Percentiles rank a stretch among this genome's conserved stretches.
phyloP scores from a whole-genome alignment of 31 red algal species.

The Asparagopsis taxiformis region DNA sequence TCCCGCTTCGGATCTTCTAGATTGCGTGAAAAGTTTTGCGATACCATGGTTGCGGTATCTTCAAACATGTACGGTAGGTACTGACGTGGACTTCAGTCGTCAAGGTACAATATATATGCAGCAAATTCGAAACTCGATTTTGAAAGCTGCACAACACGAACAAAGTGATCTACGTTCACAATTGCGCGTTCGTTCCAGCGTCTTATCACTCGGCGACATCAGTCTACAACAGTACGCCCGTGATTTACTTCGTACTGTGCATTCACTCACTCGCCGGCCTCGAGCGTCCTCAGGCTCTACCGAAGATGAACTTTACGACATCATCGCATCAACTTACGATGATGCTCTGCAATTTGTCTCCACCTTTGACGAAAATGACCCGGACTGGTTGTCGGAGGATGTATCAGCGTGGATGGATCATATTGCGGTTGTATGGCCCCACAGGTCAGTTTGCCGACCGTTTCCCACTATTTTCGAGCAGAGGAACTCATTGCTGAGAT shows the following conservation, averaged over 20 bases:
- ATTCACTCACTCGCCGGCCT: constrained; percentile 27
- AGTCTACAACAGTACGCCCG: constrained; percentile 26
- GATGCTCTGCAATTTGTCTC: constrained; percentile 30
- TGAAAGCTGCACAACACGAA: constrained; percentile 1
- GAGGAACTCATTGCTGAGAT: constrained; percentile 7
- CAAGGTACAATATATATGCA: constrained; percentile 7
- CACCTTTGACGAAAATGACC: constrained; percentile 9
- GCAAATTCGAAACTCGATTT: constrained; percentile 8
- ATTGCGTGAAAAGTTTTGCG: constrained; percentile 1
- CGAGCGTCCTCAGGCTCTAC: constrained; percentile 1
- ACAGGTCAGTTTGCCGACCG: not conserved
- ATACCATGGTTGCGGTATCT: constrained; percentile 49
- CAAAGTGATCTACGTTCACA: constrained; percentile 11
- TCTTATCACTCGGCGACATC: constrained; percentile 24
- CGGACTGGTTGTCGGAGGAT: constrained; percentile 47
- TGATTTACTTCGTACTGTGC: constrained; percentile 31
- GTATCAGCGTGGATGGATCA: constrained; percentile 60
- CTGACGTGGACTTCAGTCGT: not conserved
- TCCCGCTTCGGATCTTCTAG: constrained; percentile 11
- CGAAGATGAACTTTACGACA: not conserved
- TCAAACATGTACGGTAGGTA: not conserved
- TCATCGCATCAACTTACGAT: constrained; percentile 19
- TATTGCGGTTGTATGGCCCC: constrained; percentile 35
- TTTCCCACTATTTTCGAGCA: constrained; percentile 28
- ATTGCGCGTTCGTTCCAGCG: constrained; percentile 17